These are phyloP conservation scores for Heritiera fomes DNA, from an alignment of 345 rosid genomes.

Conservation along the genomic window DNA sequence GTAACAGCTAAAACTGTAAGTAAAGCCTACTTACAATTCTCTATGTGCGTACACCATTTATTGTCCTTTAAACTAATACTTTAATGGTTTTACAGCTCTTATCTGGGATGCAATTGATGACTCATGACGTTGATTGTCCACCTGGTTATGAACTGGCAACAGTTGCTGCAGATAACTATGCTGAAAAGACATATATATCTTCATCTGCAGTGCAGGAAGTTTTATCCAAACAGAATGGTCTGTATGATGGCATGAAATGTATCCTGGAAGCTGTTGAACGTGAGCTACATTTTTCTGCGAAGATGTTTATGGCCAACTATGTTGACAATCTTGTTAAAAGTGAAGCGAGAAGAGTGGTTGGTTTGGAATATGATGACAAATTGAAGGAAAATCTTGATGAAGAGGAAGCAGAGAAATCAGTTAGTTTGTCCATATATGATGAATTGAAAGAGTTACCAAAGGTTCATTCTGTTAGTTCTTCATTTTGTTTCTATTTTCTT, in stretches of 20 bases:
- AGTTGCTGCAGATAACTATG: constrained; percentile 28
- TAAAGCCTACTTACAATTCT: constrained; percentile 13
- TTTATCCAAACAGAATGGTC: constrained; percentile 30
- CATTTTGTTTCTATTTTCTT: neutral
- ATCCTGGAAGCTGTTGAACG: constrained; percentile 54
- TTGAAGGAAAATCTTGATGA: constrained; percentile 30
- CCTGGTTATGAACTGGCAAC: constrained; percentile 46
- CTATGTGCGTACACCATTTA: neutral
- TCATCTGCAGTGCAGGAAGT: constrained; percentile 28
- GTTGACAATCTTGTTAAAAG: constrained; percentile 49
- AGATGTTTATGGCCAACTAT: constrained; percentile 48
- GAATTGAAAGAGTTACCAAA: constrained; percentile 42
- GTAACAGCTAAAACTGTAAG: constrained; percentile 36
- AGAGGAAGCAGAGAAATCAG: constrained; percentile 35
- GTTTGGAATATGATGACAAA: constrained; percentile 25
- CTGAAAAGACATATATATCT: constrained; percentile 18
- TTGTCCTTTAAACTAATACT: constrained; percentile 28
- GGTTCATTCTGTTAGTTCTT: constrained; percentile 5
- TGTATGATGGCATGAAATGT: constrained; percentile 33
- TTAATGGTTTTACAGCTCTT: constrained; percentile 41
- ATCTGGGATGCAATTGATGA: constrained; percentile 37
- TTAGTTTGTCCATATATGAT: constrained; percentile 33
- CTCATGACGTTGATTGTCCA: constrained; percentile 38
- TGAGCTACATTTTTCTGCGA: constrained; percentile 61
- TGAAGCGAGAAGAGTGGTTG: constrained; percentile 42